Evolutionary conservation across 2,329 filamentous ascomycete species (phyloP).

Genomic region (Rhynchosporium secalis): DNA sequence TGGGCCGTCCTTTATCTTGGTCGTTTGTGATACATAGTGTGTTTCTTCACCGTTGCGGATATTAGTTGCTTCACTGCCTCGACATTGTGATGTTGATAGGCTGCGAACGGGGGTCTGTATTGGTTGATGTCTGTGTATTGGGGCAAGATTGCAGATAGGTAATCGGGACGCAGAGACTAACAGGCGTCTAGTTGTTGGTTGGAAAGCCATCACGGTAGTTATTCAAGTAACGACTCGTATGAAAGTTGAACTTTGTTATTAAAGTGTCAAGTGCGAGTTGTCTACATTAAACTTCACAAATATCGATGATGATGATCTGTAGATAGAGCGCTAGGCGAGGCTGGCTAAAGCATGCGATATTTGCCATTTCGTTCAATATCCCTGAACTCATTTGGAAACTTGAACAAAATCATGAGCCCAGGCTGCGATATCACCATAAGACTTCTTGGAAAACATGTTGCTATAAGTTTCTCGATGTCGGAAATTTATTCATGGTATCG

Average conservation of each 20-base stretch:
- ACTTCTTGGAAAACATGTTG: not conserved
- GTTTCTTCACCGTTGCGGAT: conserved; percentile 25
- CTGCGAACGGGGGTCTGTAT: conserved; percentile 23
- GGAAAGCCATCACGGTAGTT: conserved; percentile 25
- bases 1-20: conserved; percentile 33
- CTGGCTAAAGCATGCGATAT: no score
- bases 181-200: conserved; percentile 21
- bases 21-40: conserved; percentile 33
- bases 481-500: no score
- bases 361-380: no score
- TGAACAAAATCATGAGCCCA: not conserved
- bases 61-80: conserved; percentile 2
- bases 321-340: no score
- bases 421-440: not conserved
- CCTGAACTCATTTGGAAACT: no score
- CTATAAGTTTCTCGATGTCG: no score
- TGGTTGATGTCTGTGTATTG: conserved; percentile 37
- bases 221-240: not conserved
- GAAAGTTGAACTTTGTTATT: not conserved
- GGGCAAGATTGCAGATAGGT: conserved; percentile 43
- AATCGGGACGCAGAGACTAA: conserved; percentile 19
- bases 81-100: conserved; percentile 29
- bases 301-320: no score
- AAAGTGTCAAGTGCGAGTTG: not conserved
- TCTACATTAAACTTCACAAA: not conserved